Base-by-base conservation (phyloP, 73 alveolate species). In the Paramecium bursaria region DNA sequence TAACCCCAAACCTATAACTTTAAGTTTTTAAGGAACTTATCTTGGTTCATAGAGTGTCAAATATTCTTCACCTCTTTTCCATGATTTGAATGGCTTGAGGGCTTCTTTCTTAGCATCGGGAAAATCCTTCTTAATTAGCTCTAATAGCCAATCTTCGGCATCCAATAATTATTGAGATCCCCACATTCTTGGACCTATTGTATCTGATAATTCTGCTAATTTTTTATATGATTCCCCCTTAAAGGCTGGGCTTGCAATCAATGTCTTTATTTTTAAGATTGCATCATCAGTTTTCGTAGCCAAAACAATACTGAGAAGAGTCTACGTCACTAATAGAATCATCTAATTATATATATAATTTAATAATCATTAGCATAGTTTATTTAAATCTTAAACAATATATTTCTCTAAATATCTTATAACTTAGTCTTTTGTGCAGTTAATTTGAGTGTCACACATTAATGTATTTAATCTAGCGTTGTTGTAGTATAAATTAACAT, bases 51-150 rank as follows among this genome's bases (percentile, higher is more conserved):
- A 39, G 1, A 79, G 42, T 33, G 73, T 79, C 9, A 79, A 51
- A 53, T 55, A 48, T 39, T 79, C 89, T 79, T 79, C 74, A 39
- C 89, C 89, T 79, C 89, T 79, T 27, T 42, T 33, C 89, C 89
- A 79, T 23, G 54, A 39, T 5, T 57, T 54, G 30, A 79, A 53
- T 2, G 30, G 27, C n/a, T 23, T 50, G 0, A 79, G 27, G 25
- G 46, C 39, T 26, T 79, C 89, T 42, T 35, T 35, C 42, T 47
- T 39, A 3, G 22, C 33, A 4, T 3, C 27, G 22, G 33, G 60
- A 67, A 67, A 67, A 39, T 46, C 60, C 3, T 23, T 9, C 54
- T 67, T 25, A 1, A 67, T 35, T 15, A 39, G 42, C 10, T 9
- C 27, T 39, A 19, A 67, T 2, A 67, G 44, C 1, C 23, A 33